Percentiles rank a stretch among this genome's conserved stretches.
Evolutionary conservation across 2,329 filamentous ascomycete species (phyloP).

Genomic region (Aspergillus neotritici): DNA sequence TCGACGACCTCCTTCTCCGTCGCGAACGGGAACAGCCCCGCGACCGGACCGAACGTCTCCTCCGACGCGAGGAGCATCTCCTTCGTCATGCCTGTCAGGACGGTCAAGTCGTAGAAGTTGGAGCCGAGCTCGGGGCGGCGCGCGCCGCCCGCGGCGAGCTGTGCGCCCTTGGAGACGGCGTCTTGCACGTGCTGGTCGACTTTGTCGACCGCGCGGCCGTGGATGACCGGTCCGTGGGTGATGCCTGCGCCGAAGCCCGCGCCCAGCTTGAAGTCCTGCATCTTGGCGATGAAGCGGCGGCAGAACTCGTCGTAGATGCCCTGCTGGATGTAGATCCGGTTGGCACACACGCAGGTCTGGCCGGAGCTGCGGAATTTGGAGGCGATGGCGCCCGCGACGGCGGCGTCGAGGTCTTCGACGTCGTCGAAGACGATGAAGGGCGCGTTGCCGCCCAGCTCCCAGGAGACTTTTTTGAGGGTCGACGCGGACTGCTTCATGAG

Average conservation of each 20-base stretch:
- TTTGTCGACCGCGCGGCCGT: conserved; percentile 73
- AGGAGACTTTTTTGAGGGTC: conserved; percentile 55
- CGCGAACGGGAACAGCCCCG: conserved; percentile 80
- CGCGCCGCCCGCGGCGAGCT: conserved; percentile 69
- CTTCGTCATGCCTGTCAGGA: conserved; percentile 77
- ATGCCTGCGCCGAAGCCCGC: conserved; percentile 42
- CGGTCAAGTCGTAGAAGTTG: conserved; percentile 87
- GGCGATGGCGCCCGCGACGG: conserved; percentile 73
- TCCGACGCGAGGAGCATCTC: conserved; percentile 81
- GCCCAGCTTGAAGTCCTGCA: conserved; percentile 46
- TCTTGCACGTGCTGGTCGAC: conserved; percentile 75
- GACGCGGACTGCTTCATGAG: conserved; percentile 31
- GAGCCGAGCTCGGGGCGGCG: conserved; percentile 66
- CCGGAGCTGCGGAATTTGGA: conserved; percentile 93
- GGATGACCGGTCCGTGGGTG: conserved; percentile 55
- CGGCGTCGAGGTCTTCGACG: conserved; percentile 71
- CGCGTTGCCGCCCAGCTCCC: conserved; percentile 57
- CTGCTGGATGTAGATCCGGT: conserved; percentile 49
- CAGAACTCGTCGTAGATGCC: conserved; percentile 52
- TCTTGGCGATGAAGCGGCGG: conserved; percentile 49
- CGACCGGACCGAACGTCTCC: conserved; percentile 94
- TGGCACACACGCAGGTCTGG: conserved; percentile 88
- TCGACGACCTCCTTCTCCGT: conserved; percentile 83
- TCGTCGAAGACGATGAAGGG: conserved; percentile 98
- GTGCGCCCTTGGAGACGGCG: conserved; percentile 69